Evolutionary conservation across 176 grass and related monocot species (phyloP), one percentile per base, ranked within the genome.

Genomic region (Ananas comosus): DNA sequence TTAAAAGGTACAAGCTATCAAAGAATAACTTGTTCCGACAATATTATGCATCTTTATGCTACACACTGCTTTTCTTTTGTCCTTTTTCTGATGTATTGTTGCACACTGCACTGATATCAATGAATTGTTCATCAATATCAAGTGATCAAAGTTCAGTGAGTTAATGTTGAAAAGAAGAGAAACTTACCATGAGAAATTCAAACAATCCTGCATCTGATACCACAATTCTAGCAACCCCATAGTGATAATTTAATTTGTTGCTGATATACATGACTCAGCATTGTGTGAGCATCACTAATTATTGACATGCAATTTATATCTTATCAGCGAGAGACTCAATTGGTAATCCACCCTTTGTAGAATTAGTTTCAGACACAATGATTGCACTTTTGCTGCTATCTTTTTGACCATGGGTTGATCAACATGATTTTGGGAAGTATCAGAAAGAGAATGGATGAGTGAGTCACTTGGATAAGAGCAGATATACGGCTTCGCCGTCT

Each of bases 381-480:
- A 61, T 61, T 59, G 54, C 10, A 59, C n/a, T 59, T 59, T 59
- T 59, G 16, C 16, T 59, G 54, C 54, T 16, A 17, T 59, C 54
- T 59, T 59, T 59, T 59, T 56, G 13, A 14, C 14, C 54, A 9
- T 59, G 54, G n/a, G 19, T 21, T 59, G 54, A 59, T 59, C 19
- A 18, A 18, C 19, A 18, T 59, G 54, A 59, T 59, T 8, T 59
- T 61, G 16, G 21, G 56, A n/a, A 61, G 56, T n/a, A 22, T 61
- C 56, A 22, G 21, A 1, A 61, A 19, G 21, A 19, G 21, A 56
- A 61, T 61, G 56, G 56, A 61, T 61, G 21, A 61, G 56, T 61
- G 56, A 61, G 56, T 61, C 56, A 61, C 56, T 18, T 61, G 56
- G 56, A 61, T 61, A 61, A 61, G 56, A 22, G 21, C 56, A 56